Base-by-base conservation (phyloP, 345 rosid genomes). In the Pistacia integerrima region DNA sequence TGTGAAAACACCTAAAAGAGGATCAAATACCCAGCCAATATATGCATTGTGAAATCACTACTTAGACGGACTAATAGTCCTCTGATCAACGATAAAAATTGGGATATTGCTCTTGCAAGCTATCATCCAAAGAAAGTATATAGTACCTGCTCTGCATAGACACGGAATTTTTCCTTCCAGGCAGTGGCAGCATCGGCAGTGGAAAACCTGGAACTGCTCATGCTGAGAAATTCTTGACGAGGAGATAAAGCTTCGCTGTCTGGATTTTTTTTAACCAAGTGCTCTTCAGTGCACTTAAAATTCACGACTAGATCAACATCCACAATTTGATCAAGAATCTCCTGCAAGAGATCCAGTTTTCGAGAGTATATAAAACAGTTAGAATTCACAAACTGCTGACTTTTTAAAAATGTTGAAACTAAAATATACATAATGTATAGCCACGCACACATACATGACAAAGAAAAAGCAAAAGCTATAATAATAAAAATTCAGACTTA, bases 221-320 rank as follows among this genome's bases (percentile, higher is more conserved):
- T 5, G 59, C 74, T 59, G 52, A 68, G 52, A 64, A 71, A 67
- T 56, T 84, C 88, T 55, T 63, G 81, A 7, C 57, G 58, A n/a
- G 84, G 67, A 65, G 82, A 59, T 81, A 77, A 28, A 14, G 76
- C 75, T 69, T 74, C 84, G 1, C 52, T 74, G 64, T 83, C 82
- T 51, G 77, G 33, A 57, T 79, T 71, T 58, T 60, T 89, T 48
- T 82, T 83, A 55, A 84, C 58, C 83, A 82, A 57, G 36, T 77
- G 81, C 25, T 85, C 88, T 75, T 86, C 85, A 8, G 83, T 51
- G 77, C 87, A 81, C 82, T 92, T 91, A 66, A 96, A 89, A 82
- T 93, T 96, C 61, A 96, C 85, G 57, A 96, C 98, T 66, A 93
- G 87, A 84, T 93, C 97, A 83, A 93, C 80, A 80, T 91, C 93